Conservation (phyloP, 2,329 filamentous ascomycete species). For the Calonectria naviculata region DNA sequence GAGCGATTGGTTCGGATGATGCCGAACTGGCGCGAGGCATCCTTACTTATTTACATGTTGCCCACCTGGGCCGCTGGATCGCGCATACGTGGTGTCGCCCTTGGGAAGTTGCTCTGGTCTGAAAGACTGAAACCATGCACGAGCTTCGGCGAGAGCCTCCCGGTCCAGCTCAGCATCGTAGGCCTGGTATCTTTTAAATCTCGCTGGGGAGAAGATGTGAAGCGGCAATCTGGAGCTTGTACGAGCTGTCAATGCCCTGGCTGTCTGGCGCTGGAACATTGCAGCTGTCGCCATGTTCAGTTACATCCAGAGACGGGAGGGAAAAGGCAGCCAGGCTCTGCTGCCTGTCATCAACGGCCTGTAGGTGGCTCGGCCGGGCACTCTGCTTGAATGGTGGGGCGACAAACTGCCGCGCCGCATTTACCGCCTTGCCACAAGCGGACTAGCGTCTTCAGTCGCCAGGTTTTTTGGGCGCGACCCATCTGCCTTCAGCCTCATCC, state of each 20-base stretch:
- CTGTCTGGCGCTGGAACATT: constrained; percentile 30
- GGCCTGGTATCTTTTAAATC: constrained; percentile 55
- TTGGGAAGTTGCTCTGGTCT: constrained; percentile 56
- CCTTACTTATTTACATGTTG: constrained; percentile 72
- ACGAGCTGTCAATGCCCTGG: constrained; percentile 1
- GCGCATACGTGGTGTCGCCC: constrained; percentile 64
- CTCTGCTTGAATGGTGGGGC: constrained; percentile 8
- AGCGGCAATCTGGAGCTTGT: background rate
- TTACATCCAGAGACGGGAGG: background rate
- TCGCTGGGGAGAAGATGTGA: constrained; percentile 20
- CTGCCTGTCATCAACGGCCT: constrained; percentile 6
- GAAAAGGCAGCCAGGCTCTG: background rate
- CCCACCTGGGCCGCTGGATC: constrained; percentile 71
- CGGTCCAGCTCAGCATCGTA: constrained; percentile 62
- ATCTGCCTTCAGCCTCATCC: constrained; percentile 37
- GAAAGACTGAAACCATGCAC: constrained; percentile 62
- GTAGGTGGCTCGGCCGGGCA: constrained; percentile 1
- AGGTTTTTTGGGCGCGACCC: constrained; percentile 34
- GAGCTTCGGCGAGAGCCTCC: constrained; percentile 61
- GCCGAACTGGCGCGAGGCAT: constrained; percentile 43
- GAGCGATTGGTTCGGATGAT: constrained; percentile 50
- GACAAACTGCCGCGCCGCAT: constrained; percentile 28
- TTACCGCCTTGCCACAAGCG: constrained; percentile 37
- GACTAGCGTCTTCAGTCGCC: constrained; percentile 26
- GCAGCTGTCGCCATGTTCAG: background rate